Conservation (phyloP, 352 stramenopile genomes). For the Globisporangium abappressorium region DNA sequence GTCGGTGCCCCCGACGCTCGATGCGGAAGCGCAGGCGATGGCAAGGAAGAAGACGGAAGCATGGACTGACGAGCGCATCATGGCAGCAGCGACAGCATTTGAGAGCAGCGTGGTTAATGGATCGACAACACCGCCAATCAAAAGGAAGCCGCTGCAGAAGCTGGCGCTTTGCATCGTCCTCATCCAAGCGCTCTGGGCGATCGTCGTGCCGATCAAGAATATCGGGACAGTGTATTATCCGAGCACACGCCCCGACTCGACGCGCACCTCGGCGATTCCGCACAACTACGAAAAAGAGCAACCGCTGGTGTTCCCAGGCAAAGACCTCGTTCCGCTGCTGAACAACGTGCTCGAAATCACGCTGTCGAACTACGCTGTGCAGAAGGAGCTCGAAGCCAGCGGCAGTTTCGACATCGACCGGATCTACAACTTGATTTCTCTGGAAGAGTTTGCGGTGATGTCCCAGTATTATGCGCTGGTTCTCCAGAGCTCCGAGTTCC, state of each 20-base stretch:
- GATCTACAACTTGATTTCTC: constrained; percentile 31
- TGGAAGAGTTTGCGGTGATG: constrained; percentile 30
- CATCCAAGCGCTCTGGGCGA: constrained; percentile 36
- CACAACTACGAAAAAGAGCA: constrained; percentile 9
- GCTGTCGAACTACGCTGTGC: constrained; percentile 21
- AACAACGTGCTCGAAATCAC: constrained; percentile 28
- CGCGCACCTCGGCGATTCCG: neutral
- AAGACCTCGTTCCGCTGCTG: constrained; percentile 28
- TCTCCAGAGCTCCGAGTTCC: constrained; percentile 40
- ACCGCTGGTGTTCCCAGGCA: constrained; percentile 17
- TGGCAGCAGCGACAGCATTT: neutral
- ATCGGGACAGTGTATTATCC: constrained; percentile 35
- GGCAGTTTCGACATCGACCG: constrained; percentile 36
- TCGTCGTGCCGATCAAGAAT: constrained; percentile 40
- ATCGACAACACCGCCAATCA: neutral
- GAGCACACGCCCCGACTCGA: constrained; percentile 25
- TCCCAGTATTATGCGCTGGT: constrained; percentile 43
- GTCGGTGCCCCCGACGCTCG: neutral
- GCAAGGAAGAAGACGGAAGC: constrained; percentile 13
- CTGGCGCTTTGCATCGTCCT: constrained; percentile 20
- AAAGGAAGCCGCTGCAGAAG: constrained; percentile 5
- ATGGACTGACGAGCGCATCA: constrained; percentile 13
- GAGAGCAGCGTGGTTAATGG: neutral
- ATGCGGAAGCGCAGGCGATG: neutral
- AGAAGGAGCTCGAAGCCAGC: constrained; percentile 23